Evolutionary conservation across 2,329 filamentous ascomycete genomes (phyloP), one percentile per base, ranked within the genome.

Genomic region (Blastomyces percursus): DNA sequence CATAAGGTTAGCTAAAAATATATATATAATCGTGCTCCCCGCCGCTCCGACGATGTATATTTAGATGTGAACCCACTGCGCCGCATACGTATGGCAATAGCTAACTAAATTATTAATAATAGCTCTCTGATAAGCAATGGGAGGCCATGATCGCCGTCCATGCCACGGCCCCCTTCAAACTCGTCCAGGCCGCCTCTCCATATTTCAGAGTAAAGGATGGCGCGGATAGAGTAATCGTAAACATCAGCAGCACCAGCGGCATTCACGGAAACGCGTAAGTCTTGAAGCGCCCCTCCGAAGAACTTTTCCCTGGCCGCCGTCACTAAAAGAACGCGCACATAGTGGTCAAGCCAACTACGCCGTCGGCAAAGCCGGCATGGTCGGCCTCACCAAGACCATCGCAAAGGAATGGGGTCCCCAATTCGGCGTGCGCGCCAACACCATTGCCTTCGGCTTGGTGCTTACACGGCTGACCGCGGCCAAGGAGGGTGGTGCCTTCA

Each of bases 121-220:
- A 48, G 30, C 40, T 54, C 16, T 64, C 55, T 21, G 90, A 95
- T 79, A 90, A 90, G 78, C 90, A 95, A 81, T 95, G 90, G 90
- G 88, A 94, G 66, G 91, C 88, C 59, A 96, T 96, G 73, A 78
- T 96, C 38, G 85, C 87, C 27, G 81, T 96, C 57, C 91, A 96
- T 81, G 86, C 84, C 72, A 94, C 90, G 14, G 90, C 89, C 1
- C 91, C 91, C 12, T 96, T 96, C 81, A 87, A 87, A 73, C 86
- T 96, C 61, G 80, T 94, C 65, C 84, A 91, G 61, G 86, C 86
- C 55, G 90, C 90, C 0, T 88, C 90, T 0, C 89, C 90, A 27
- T 96, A 90, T 76, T 96, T 96, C 80, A 86, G 91, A 50, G 89
- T 96, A 66, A 88, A 86, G 68, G 91, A 96, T 74, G 86, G 88